phyloP scores from a whole-genome alignment of 208 protist genomes.

The Paratrypanosoma confusum region DNA sequence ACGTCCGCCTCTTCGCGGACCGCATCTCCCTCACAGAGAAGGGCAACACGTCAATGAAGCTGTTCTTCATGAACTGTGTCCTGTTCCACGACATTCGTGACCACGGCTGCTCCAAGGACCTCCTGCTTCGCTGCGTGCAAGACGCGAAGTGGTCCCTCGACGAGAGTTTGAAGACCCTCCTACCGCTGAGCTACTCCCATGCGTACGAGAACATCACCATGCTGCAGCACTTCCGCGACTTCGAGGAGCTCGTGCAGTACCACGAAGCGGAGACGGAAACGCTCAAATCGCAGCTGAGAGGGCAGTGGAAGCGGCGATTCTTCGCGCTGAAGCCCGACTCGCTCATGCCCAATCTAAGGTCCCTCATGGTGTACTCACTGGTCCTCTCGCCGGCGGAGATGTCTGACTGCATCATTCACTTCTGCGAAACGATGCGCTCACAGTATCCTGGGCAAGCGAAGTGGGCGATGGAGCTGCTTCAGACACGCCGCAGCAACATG shows the following conservation, averaged over 20 bases:
- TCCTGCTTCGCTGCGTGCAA: slow-evolving; percentile 31
- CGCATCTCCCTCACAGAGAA: slow-evolving; percentile 53
- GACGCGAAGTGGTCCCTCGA: slow-evolving; percentile 74
- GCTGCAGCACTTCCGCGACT: slow-evolving; percentile 97
- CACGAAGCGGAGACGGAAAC: slow-evolving; percentile 28
- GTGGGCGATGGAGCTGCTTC: slow-evolving; percentile 81
- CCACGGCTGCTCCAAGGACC: slow-evolving; percentile 18
- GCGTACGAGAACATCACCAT: slow-evolving; percentile 94
- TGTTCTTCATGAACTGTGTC: slow-evolving; percentile 69
- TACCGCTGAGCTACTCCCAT: slow-evolving; percentile 80
- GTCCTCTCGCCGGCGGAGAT: slow-evolving; percentile 90
- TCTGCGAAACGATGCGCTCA: slow-evolving; percentile 60
- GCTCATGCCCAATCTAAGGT: slow-evolving; percentile 89
- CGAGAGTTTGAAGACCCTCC: slow-evolving; percentile 73
- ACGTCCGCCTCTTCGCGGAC: slow-evolving; percentile 63
- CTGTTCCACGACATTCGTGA: slow-evolving; percentile 21
- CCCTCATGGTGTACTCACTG: slow-evolving; percentile 94
- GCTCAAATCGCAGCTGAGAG: slow-evolving; percentile 54
- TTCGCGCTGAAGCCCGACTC: slow-evolving; percentile 81
- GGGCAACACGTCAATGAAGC: slow-evolving; percentile 39
- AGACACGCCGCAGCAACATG: slow-evolving; percentile 21
- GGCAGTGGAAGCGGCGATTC: slow-evolving; percentile 76
- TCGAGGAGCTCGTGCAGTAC: slow-evolving; percentile 96
- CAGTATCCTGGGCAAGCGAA: slow-evolving; percentile 74
- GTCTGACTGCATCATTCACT: slow-evolving; percentile 95